These are phyloP conservation scores for Sordariomycetes sp. DNA, from an alignment of 2,329 filamentous ascomycete genomes.

Conservation along the genomic window DNA sequence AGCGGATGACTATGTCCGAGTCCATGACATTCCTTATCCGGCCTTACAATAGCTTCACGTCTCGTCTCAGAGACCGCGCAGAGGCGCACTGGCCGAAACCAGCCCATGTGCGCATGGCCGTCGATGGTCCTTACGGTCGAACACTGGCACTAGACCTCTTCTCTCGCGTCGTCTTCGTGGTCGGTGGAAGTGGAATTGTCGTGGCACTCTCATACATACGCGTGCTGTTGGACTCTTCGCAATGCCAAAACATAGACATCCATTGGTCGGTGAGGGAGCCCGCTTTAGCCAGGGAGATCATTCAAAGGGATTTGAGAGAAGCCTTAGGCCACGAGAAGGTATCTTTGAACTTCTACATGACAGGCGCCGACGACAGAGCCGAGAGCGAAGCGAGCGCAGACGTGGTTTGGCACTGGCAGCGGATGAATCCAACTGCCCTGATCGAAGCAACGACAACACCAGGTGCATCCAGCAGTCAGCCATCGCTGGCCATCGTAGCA, in stretches of 20 bases:
- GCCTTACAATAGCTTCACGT: constrained; percentile 34
- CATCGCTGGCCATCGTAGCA: constrained; percentile 33
- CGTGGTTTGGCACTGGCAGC: constrained; percentile 11
- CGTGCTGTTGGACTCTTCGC: constrained; percentile 10
- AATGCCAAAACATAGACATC: constrained; percentile 16
- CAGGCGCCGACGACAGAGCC: constrained; percentile 4
- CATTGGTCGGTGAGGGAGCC: constrained; percentile 35
- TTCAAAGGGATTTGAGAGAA: constrained; percentile 20
- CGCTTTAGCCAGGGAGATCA: constrained; percentile 22
- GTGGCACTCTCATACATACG: constrained; percentile 29
- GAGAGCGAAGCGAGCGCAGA: neutral
- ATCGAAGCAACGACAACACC: too few species aligned
- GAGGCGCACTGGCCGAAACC: constrained; percentile 13
- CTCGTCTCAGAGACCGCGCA: constrained; percentile 22
- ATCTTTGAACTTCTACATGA: constrained; percentile 26
- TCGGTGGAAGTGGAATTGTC: constrained; percentile 35
- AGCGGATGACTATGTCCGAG: constrained; percentile 1
- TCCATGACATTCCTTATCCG: constrained; percentile 33
- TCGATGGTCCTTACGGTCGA: constrained; percentile 36
- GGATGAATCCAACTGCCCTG: too few species aligned
- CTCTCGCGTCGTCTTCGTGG: constrained; percentile 29
- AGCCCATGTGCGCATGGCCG: constrained; percentile 21
- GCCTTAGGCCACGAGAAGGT: constrained; percentile 17
- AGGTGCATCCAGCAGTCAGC: too few species aligned
- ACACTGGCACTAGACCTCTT: constrained; percentile 26